These are phyloP conservation scores for Juglanconis oblonga DNA, from an alignment of 2,329 filamentous ascomycete species.

Conservation along the genomic window DNA sequence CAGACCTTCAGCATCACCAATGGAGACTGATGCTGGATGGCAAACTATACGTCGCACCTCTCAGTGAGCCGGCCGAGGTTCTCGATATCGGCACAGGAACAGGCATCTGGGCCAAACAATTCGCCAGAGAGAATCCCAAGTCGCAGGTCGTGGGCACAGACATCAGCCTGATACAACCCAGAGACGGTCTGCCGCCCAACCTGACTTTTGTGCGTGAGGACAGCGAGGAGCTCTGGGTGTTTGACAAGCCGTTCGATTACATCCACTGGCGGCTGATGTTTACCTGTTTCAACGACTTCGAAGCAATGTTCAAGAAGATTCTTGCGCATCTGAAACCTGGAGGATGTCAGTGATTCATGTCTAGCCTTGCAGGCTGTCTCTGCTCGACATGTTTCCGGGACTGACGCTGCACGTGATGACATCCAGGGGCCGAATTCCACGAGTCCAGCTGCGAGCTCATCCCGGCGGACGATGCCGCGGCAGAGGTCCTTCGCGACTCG, in stretches of 20 bases:
- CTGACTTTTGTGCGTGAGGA: not conserved
- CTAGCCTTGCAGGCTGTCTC: not conserved
- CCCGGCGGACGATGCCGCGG: not conserved
- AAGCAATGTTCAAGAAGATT: not conserved
- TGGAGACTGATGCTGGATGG: not conserved
- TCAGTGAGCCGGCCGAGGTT: not conserved
- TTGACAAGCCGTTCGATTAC: not conserved
- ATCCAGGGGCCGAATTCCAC: not conserved
- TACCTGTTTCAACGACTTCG: not conserved
- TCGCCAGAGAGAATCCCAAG: constrained; percentile 9
- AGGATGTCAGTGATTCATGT: not conserved
- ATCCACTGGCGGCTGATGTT: constrained; percentile 6
- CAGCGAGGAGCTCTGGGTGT: constrained; percentile 4
- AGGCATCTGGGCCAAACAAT: constrained; percentile 2
- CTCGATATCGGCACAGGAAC: constrained; percentile 5
- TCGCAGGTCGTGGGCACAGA: constrained; percentile 18
- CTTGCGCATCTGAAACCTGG: not conserved
- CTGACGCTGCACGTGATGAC: not conserved
- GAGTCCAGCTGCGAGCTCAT: not conserved
- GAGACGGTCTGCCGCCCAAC: constrained; percentile 11
- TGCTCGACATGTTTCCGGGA: not conserved
- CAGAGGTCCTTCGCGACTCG: not conserved
- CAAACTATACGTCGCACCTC: not conserved
- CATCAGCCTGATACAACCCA: constrained; percentile 19
- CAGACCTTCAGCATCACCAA: constrained; percentile 1